Evolutionary conservation across 306 rosid species (phyloP).

Genomic region (Hippophae tibetana): DNA sequence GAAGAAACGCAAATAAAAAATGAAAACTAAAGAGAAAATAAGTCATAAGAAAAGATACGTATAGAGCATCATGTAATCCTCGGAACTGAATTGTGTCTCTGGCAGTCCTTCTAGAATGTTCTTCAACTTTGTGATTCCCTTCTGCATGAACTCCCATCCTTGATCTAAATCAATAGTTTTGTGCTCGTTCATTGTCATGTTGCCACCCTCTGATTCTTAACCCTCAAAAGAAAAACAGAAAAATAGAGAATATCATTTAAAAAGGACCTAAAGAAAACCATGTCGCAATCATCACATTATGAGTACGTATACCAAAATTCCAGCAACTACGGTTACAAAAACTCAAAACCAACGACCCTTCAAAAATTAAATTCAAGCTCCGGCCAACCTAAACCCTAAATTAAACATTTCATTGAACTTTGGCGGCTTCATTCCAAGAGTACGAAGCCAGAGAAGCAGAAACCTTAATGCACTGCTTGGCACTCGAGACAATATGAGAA

Average conservation of each 20-base stretch:
- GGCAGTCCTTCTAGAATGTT: constrained; percentile 41
- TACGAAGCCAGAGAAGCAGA: not conserved
- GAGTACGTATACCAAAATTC: not conserved
- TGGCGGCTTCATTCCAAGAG: not conserved
- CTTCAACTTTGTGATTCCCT: constrained; percentile 45
- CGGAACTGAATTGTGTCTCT: constrained; percentile 38
- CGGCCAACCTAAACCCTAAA: too few relatives aligned
- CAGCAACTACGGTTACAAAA: not conserved
- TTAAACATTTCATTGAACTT: too few relatives aligned
- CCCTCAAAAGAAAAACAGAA: constrained; percentile 19
- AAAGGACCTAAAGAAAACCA: not conserved
- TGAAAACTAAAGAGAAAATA: not conserved
- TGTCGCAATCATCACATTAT: not conserved
- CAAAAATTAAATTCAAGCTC: not conserved
- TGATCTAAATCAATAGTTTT: constrained; percentile 37
- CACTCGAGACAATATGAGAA: not conserved
- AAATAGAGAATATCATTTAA: not conserved
- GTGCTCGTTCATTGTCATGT: constrained; percentile 31
- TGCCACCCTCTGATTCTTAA: constrained; percentile 7
- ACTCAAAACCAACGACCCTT: not conserved
- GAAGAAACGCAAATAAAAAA: not conserved
- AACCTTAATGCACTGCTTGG: constrained; percentile 21
- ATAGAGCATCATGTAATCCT: constrained; percentile 50
- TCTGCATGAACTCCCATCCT: constrained; percentile 53
- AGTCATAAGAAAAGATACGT: constrained; percentile 25